Evolutionary conservation across 306 rosid genomes (phyloP).

Genomic region (Argentina anserina): DNA sequence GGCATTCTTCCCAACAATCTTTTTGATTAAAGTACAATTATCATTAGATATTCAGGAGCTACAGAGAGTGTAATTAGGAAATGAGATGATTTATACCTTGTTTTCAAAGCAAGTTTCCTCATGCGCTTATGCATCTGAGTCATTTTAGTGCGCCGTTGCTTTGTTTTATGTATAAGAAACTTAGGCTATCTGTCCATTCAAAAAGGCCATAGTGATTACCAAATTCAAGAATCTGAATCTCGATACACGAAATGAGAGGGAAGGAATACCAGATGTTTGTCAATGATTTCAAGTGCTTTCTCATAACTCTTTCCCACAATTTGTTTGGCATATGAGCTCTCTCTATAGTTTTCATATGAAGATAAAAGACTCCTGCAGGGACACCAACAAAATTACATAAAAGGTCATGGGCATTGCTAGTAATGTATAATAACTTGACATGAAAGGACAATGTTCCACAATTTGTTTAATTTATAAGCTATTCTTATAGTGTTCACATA

Average conservation of each 20-base stretch:
- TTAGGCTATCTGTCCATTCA: conserved; percentile 75
- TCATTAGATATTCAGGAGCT: not conserved
- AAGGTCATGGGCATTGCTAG: not conserved
- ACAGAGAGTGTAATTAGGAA: not conserved
- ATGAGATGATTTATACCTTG: conserved; percentile 45
- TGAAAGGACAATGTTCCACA: not conserved
- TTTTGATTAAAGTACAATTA: not conserved
- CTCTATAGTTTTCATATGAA: conserved; percentile 88
- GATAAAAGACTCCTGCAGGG: conserved; percentile 79
- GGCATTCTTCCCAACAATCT: not conserved
- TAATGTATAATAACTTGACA: not conserved
- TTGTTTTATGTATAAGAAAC: conserved; percentile 79
- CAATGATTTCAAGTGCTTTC: conserved; percentile 79
- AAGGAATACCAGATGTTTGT: conserved; percentile 70
- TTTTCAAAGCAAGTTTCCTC: conserved; percentile 86
- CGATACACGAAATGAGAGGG: not conserved
- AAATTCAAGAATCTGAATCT: not conserved
- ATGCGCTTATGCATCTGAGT: conserved; percentile 89
- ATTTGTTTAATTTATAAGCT: conserved; percentile 77
- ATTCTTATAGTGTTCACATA: conserved; percentile 83
- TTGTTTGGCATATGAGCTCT: conserved; percentile 90
- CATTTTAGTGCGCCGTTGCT: conserved; percentile 90
- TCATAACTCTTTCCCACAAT: conserved; percentile 92
- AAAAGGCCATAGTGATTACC: conserved; percentile 9
- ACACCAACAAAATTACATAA: not conserved